Base-by-base conservation (phyloP, 1,284 basidiomycete species). In the Leccinum proliferum region DNA sequence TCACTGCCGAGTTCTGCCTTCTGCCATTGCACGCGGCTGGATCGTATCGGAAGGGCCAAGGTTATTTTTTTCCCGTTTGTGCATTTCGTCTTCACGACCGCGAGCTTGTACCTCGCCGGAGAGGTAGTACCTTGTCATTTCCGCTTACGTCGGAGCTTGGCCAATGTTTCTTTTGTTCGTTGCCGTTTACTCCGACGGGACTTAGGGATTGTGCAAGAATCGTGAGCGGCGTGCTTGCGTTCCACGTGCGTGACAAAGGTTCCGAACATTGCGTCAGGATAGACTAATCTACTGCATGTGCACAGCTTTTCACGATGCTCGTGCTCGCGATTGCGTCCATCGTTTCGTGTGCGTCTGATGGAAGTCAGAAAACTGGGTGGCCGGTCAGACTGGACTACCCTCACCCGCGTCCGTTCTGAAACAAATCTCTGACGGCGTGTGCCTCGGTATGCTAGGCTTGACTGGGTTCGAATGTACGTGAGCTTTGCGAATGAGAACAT, bases 401-500 rank as follows among this genome's bases (percentile, higher is more conserved):
- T 75, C 76, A 11, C 64, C 68, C 0, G 61, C 67, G 1, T 70
- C 68, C 3, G 72, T 84, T 12, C 70, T 76, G 3, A 77, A 72
- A 14, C 78, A 86, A 56, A 73, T 85, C 5, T 90, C 85, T 69
- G 76, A 85, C 62, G 89, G 88, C 0, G 77, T 87, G 32, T 89
- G 88, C 66, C 74, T 90, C 5, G 82, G 84, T 0, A 86, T 90
- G 77, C 76, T 90, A 2, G 87, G 87, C 0, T 77, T 89, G 35
- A 90, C 89, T 3, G 88, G 88, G 9, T 82, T 86, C 66, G 86
- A 87, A 78, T 86, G 86, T 86, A 67, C 32, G 77, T 72, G 55
- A 5, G 15, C 21, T 21, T 12, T n/a, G 34, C 11, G 3, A 41
- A 18, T 2, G 9, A 62, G 35, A 52, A 60, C 25, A 10, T 58